phyloP scores from a whole-genome alignment of 2,329 filamentous ascomycete species.

The Neocatenulostroma microsporum region DNA sequence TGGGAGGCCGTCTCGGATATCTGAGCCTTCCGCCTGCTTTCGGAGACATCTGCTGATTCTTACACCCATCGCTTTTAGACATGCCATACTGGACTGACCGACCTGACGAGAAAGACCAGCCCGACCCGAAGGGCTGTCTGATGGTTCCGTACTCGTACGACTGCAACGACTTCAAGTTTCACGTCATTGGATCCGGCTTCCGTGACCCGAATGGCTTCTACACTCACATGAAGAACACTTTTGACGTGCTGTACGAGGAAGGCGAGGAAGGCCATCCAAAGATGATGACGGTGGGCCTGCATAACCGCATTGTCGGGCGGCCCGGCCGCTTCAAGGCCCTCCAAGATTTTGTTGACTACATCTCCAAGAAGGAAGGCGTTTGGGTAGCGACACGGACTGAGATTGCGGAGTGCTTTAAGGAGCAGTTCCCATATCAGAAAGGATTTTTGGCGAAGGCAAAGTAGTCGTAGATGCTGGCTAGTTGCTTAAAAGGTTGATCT shows the following conservation, averaged over 20 bases:
- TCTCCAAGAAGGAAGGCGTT: conserved; percentile 44
- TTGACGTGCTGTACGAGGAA: conserved; percentile 50
- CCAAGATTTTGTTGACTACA: conserved; percentile 48
- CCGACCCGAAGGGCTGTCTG: conserved; percentile 40
- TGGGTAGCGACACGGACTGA: conserved; percentile 49
- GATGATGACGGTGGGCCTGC: conserved; percentile 53
- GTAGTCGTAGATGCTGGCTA: no score
- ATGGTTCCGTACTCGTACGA: conserved; percentile 51
- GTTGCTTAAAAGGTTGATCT: no score
- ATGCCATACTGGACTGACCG: conserved; percentile 50
- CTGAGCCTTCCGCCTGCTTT: no score
- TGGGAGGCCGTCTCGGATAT: no score
- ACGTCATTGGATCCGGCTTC: conserved; percentile 38
- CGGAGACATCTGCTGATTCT: no score
- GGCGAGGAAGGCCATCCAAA: conserved; percentile 43
- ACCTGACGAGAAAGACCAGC: conserved; percentile 37
- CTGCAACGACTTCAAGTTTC: conserved; percentile 48
- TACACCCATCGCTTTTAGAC: no score
- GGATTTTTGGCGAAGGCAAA: conserved; percentile 14
- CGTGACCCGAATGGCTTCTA: conserved; percentile 37
- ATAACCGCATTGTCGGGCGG: conserved; percentile 47
- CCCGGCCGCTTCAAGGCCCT: conserved; percentile 47
- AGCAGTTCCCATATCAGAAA: conserved; percentile 41
- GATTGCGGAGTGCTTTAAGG: conserved; percentile 45
- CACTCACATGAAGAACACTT: conserved; percentile 45